Base-by-base conservation (phyloP, 2,329 filamentous ascomycete species). In the Colletotrichum magnum region DNA sequence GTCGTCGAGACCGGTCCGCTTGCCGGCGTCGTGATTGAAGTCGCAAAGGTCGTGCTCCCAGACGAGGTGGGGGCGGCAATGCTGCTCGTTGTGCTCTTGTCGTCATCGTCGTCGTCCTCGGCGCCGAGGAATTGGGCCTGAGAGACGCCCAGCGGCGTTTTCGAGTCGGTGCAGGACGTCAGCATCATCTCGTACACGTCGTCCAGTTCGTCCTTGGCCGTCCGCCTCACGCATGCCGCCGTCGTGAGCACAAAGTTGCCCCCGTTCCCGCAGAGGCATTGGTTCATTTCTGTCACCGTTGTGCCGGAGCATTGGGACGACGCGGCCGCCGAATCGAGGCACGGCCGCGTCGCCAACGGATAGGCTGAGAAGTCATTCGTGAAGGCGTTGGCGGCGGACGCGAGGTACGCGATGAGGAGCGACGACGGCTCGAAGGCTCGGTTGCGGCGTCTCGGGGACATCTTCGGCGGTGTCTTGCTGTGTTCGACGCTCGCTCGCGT, bases 201-300 rank as follows among this genome's bases (percentile, higher is more conserved):
- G 13, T 76, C 70, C 6, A 87, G 71, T 53, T 87, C 82, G 28
- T 28, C 72, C 1, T 76, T 73, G 56, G 78, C 79, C 3, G 73
- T 43, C 32, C 73, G 66, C 16, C 81, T 84, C 12, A 89, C 74
- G 71, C 87, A 89, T 12, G 70, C 71, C 3, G 86, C 87, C 2
- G 84, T 75, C 32, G 80, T 78, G 41, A 80, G 82, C 66, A 88
- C 77, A 73, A 88, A 89, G 72, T 83, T 78, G 60, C 83, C 83
- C 21, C 67, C 67, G 18, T 69, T 69, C 16, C 67, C 67, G 45
- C 67, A 69, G 0, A 69, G 56, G 26, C 67, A 69, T 28, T 52
- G 47, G 10, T 69, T 69, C 62, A 69, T 69, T 18, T 69, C 50
- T 6, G 45, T 10, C 24, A 69, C 67, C 43, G 67, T 69, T 36